Conservation (phyloP, 352 stramenopile species). For the Globisporangium mamillatum region DNA sequence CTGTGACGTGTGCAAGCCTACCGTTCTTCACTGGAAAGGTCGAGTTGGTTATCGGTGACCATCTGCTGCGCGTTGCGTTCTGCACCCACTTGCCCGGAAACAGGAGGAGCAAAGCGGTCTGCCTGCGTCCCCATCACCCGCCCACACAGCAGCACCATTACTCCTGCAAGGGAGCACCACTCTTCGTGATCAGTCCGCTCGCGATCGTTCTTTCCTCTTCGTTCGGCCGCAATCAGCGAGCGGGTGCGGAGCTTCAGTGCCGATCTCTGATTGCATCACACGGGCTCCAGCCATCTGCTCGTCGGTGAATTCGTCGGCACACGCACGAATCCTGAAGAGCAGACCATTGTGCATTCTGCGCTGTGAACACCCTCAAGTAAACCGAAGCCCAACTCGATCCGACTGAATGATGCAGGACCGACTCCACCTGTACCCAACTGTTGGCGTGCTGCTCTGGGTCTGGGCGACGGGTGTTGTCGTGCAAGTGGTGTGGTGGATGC, state of each 20-base stretch:
- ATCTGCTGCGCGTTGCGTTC: background rate
- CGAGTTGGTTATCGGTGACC: background rate
- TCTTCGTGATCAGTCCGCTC: background rate
- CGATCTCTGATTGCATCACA: background rate
- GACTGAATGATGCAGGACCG: constrained; percentile 25
- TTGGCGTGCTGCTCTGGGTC: constrained; percentile 28
- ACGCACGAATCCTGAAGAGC: background rate
- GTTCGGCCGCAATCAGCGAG: background rate
- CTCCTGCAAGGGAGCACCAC: background rate
- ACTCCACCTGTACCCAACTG: constrained; percentile 45
- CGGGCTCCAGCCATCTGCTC: background rate
- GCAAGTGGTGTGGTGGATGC: constrained; percentile 16
- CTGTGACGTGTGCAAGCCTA: background rate
- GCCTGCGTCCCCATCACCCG: background rate
- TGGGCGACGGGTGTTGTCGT: constrained; percentile 23
- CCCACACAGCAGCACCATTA: background rate
- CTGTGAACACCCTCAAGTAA: background rate
- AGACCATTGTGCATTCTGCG: background rate
- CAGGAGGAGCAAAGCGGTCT: background rate
- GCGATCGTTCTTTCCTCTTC: background rate
- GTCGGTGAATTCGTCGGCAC: background rate
- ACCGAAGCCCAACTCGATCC: background rate
- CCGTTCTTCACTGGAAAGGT: background rate
- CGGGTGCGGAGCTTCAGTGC: background rate
- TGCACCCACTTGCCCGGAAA: background rate